Percentiles rank a stretch among this genome's conserved stretches.
phyloP scores from a whole-genome alignment of 2,329 filamentous ascomycete species.

The Monilinia aucupariae region DNA sequence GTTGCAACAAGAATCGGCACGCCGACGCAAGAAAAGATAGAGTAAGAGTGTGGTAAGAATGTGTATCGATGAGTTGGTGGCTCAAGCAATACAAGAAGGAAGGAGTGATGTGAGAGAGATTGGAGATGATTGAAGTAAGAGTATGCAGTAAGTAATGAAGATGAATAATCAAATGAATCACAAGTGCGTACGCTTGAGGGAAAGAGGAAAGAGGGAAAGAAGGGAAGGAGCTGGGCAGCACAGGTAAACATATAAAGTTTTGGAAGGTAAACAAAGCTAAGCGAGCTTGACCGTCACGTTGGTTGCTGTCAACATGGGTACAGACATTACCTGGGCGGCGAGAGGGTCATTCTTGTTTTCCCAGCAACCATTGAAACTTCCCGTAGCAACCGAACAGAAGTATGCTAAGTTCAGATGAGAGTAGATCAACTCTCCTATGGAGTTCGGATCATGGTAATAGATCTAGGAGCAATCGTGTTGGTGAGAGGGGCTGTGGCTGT shows the following conservation, averaged over 20 bases:
- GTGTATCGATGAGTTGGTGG: conserved; percentile 13
- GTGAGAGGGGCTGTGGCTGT: background rate
- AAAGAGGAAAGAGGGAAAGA: background rate
- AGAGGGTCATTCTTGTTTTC: background rate
- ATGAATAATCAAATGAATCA: background rate
- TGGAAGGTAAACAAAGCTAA: background rate
- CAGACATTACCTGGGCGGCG: background rate
- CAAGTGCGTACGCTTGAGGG: background rate
- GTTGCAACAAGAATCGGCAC: conserved; percentile 13
- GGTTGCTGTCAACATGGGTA: background rate
- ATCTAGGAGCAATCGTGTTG: background rate
- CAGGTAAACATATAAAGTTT: background rate
- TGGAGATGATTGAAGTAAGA: background rate
- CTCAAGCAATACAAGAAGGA: conserved; percentile 8
- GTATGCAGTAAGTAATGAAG: background rate
- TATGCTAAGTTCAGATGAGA: background rate
- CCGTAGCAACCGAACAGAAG: background rate
- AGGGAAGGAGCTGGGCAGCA: background rate
- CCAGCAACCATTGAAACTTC: background rate
- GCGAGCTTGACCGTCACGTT: background rate
- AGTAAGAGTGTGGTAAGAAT: background rate
- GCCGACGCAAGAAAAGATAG: background rate
- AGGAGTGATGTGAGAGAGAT: background rate
- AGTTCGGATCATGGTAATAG: background rate
- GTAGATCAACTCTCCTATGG: background rate